Evolutionary conservation across 768 basidiomycete genomes (phyloP), one percentile per base, ranked within the genome.

Genomic region (Tulasnella sp.): DNA sequence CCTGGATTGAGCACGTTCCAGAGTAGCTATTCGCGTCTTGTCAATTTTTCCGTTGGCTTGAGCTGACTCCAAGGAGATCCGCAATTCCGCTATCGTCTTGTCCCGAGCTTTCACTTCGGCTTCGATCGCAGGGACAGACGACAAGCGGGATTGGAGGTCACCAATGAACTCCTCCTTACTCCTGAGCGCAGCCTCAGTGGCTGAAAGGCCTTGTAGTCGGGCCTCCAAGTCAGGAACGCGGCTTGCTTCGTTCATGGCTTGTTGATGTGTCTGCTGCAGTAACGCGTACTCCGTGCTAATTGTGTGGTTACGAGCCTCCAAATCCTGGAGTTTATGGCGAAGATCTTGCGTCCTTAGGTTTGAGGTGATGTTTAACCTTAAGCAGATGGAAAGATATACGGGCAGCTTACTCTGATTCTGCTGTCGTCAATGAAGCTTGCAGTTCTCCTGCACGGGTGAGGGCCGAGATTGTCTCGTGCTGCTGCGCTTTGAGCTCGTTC

Each of bases 401-500:
- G 5, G 22, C 12, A 64, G 31, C 60, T 31, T 64, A 64, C 60
- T 64, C 60, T n/a, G 60, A 64, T 64, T 64, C 28, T 28, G 60
- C 60, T 8, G 60, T 64, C 60, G 6, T 64, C n/a, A 64, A 24
- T 31, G 60, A 40, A 5, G 24, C 37, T 24, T 74, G 40, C 73
- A 74, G 73, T 40, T 74, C 73, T 7, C 37, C 73, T 41, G 73
- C 28, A n/a, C 44, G 40, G 18, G 73, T 34, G 24, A 74, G 37
- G 4, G 73, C 73, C 18, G n/a, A 40, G n/a, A 74, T 74, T 18
- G 40, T 74, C 20, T 41, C 73, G 9, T 74, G 37, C 28, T 74
- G 73, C 44, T 74, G 73, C n/a, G 18, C 37, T 74, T 74, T 31
- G 3, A 74, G 73, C 37, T 74, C 73, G 11, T 22, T 46, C n/a